These are phyloP conservation scores for Colletotrichum sp. DNA, from an alignment of 2,329 filamentous ascomycete genomes.

Conservation along the genomic window DNA sequence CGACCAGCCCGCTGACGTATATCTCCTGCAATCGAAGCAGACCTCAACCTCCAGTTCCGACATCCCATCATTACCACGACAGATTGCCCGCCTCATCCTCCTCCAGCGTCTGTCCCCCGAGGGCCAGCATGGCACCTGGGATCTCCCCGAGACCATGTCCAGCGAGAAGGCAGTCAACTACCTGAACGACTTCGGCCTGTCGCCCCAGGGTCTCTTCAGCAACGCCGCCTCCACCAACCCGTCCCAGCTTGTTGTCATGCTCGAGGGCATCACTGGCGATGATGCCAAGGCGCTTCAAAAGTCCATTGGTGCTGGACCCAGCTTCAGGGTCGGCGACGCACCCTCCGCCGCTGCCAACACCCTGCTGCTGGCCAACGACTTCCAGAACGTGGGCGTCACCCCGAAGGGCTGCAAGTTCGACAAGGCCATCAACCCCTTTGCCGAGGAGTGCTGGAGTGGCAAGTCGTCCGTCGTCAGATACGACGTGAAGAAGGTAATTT, in stretches of 20 bases:
- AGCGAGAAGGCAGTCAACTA: conserved; percentile 57
- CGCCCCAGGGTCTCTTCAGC: conserved; percentile 55
- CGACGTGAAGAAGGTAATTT: conserved; percentile 47
- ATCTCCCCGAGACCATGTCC: conserved; percentile 43
- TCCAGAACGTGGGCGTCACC: conserved; percentile 42
- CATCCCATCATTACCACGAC: conserved; percentile 51
- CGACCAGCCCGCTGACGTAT: conserved; percentile 55
- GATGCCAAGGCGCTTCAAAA: conserved; percentile 47
- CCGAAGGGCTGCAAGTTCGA: conserved; percentile 41
- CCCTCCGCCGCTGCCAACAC: conserved; percentile 48
- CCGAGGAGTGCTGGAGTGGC: conserved; percentile 49
- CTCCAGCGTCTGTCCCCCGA: conserved; percentile 59
- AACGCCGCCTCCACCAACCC: conserved; percentile 36
- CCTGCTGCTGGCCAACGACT: conserved; percentile 45
- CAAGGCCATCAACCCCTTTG: conserved; percentile 46
- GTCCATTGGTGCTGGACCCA: conserved; percentile 45
- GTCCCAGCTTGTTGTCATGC: conserved; percentile 63
- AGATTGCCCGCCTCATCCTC: conserved; percentile 63
- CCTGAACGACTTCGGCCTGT: conserved; percentile 66
- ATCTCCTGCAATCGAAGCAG: conserved; percentile 49
- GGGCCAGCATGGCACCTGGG: conserved; percentile 52
- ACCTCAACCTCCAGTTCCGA: conserved; percentile 28
- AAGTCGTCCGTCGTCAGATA: conserved; percentile 48
- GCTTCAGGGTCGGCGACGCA: conserved; percentile 55
- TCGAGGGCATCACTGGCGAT: conserved; percentile 59